Base-by-base conservation (phyloP, 805 yeast species). In the Saturnispora hagleri region DNA sequence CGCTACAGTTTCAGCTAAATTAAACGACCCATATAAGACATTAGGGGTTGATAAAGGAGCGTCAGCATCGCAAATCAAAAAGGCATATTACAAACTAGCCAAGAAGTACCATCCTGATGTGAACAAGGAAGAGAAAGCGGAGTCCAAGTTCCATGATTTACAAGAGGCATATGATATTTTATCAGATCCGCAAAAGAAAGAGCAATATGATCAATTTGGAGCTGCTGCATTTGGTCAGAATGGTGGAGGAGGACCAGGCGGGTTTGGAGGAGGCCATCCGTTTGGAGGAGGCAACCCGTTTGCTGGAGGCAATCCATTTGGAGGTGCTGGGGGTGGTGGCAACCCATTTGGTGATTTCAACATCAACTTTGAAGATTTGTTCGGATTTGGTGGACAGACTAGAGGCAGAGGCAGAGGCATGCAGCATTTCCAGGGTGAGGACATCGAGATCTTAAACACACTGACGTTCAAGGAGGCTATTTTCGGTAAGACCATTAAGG, bases 31-130 rank as follows among this genome's bases (percentile, higher is more conserved):
- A 0, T 93, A 93, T 69, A 74, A 80, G 55, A 79, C 82, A 0
- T 71, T 93, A 43, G 98, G 98, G 4, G 87, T 93, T 28, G 79
- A 77, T 27, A 79, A 77, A 55, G 65, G 64, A 49, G 93, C 99
- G 0, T 75, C 83, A 13, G 71, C 83, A 7, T 76, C 87, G n/a
- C 95, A 89, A 20, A 93, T 93, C 69, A 93, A 93, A 69, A 90
- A 90, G 68, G 91, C 96, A 2, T 93, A 93, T 71, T 89, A 89
- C 66, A 84, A 89, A 62, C 73, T 93, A 57, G 99, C 97, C 15
- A 93, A 93, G 68, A 79, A 91, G 66, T 89, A 74, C 68, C 99
- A 93, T 68, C 99, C 99, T 0, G 99, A 93, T 71, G 87, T 93
- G 44, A 93, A 91, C 68, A 93, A 91, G 68, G 97, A 87, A 57